Percentiles rank a stretch among this genome's conserved stretches.
phyloP scores from a whole-genome alignment of 2,329 filamentous ascomycete genomes.

The Fusarium sulawesiense region DNA sequence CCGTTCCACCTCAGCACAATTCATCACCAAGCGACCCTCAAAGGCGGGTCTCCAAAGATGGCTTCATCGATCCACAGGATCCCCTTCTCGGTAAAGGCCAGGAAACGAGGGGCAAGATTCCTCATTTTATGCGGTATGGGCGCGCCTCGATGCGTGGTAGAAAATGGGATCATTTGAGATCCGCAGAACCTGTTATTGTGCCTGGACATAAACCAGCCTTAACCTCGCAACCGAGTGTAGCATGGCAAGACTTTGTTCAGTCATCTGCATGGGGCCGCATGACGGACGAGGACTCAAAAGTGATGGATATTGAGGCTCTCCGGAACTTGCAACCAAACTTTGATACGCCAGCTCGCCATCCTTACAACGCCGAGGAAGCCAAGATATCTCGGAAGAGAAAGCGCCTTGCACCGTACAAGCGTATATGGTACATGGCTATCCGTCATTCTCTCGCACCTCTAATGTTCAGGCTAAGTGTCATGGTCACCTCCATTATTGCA shows the following conservation, averaged over 20 bases:
- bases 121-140: constrained; percentile 61
- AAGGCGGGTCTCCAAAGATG: constrained; percentile 61
- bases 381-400: constrained; percentile 48
- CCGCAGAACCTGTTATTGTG: constrained; percentile 69
- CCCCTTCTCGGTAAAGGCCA: constrained; percentile 51
- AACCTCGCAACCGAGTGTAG: constrained; percentile 54
- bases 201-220: constrained; percentile 57
- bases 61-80: constrained; percentile 58
- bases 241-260: constrained; percentile 65
- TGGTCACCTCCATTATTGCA: constrained; percentile 84
- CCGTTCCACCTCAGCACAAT: constrained; percentile 57
- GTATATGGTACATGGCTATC: constrained; percentile 75
- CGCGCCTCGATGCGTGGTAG: constrained; percentile 60
- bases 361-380: constrained; percentile 46
- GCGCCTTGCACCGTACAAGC: constrained; percentile 58
- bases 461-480: constrained; percentile 82
- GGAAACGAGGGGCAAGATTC: constrained; percentile 53
- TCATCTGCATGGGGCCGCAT: constrained; percentile 64
- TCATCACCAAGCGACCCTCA: constrained; percentile 53
- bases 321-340: constrained; percentile 61
- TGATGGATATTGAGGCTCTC: constrained; percentile 60
- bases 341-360: constrained; percentile 52
- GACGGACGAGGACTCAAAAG: constrained; percentile 59
- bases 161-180: constrained; percentile 70
- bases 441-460: constrained; percentile 88